These are phyloP conservation scores for Xylaria grammica DNA, from an alignment of 495 filamentous ascomycete species.

Conservation along the genomic window DNA sequence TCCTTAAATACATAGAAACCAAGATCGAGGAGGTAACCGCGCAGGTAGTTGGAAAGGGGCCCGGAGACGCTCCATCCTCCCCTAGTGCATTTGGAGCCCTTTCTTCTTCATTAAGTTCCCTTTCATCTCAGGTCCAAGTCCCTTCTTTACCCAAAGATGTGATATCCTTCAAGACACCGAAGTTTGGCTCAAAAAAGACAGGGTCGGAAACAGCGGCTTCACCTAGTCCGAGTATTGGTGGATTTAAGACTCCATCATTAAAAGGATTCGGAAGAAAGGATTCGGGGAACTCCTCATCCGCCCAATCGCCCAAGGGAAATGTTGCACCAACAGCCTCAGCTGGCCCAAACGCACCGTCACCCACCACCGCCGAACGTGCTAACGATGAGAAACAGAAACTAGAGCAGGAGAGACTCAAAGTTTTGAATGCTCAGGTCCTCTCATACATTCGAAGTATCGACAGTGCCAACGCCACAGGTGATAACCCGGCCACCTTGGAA, in stretches of 20 bases:
- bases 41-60: neutral
- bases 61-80: neutral
- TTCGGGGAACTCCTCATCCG: neutral
- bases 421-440: constrained; percentile 21
- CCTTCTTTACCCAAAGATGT: constrained; percentile 24
- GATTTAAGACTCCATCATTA: constrained; percentile 26
- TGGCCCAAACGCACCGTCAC: neutral
- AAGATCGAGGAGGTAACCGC: neutral
- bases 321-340: neutral
- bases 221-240: constrained; percentile 16
- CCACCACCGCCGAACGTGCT: neutral
- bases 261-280: constrained; percentile 23
- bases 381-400: neutral
- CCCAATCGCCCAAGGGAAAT: neutral
- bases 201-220: constrained; percentile 6
- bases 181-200: constrained; percentile 23
- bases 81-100: neutral
- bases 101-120: constrained; percentile 14
- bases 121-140: constrained; percentile 19
- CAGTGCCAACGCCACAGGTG: neutral
- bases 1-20: constrained; percentile 37
- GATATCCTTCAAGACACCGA: constrained; percentile 23
- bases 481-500: neutral
- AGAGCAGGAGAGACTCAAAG: neutral
- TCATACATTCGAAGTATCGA: constrained; percentile 28